phyloP scores from a whole-genome alignment of 2,329 filamentous ascomycete genomes.

The Chrysoporthe deuterocubensis region DNA sequence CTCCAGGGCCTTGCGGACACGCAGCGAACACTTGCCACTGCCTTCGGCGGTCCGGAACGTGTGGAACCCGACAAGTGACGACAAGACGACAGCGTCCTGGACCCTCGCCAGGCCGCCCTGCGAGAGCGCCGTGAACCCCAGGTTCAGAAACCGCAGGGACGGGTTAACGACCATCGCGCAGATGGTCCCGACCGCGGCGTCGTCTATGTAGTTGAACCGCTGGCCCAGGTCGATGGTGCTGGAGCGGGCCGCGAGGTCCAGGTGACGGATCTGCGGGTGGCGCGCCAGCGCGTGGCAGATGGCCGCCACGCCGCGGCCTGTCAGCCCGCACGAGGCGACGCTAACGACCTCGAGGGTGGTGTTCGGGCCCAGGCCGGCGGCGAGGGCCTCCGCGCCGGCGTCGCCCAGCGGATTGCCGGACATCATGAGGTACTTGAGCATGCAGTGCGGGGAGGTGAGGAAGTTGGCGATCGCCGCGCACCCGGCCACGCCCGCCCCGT shows the following conservation, averaged over 20 bases:
- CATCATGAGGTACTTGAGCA: conserved; percentile 43
- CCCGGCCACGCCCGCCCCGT: conserved; percentile 39
- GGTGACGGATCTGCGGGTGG: conserved; percentile 1
- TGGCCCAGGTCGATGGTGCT: conserved; percentile 18
- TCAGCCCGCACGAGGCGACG: conserved; percentile 14
- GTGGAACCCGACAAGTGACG: conserved; percentile 11
- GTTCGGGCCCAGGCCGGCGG: conserved; percentile 34
- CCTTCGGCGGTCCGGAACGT: background rate
- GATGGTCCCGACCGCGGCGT: background rate
- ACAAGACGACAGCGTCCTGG: background rate
- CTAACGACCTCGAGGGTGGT: conserved; percentile 15
- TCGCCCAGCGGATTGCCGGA: conserved; percentile 47
- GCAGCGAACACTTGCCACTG: background rate
- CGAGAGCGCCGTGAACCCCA: conserved; percentile 8
- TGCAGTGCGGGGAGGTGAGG: conserved; percentile 39
- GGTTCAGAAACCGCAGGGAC: conserved; percentile 4
- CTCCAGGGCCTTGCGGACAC: conserved; percentile 4
- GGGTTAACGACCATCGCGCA: background rate
- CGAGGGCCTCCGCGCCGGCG: conserved; percentile 35
- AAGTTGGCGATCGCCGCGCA: conserved; percentile 40
- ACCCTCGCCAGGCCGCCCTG: background rate
- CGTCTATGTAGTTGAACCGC: conserved; percentile 12
- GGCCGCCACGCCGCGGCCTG: conserved; percentile 1
- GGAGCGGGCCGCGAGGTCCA: conserved; percentile 15
- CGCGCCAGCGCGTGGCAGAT: conserved; percentile 2